These are phyloP conservation scores for Lolium rigidum DNA, from an alignment of 176 grass and related monocot genomes.

Conservation along the genomic window DNA sequence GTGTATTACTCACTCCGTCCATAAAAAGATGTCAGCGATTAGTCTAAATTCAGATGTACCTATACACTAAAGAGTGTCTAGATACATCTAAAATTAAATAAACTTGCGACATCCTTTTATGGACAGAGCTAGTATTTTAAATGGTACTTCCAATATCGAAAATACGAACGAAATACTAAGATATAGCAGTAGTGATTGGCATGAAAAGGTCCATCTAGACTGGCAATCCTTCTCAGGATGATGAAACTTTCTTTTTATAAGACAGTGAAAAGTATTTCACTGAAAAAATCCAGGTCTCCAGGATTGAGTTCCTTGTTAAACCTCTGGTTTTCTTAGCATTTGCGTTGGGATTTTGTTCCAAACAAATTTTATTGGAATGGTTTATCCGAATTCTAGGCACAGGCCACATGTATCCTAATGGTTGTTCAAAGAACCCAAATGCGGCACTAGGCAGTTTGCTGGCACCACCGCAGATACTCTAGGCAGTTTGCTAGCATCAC, in stretches of 20 bases:
- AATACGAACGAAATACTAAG: constrained; percentile 11
- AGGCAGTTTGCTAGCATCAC: constrained; percentile 1
- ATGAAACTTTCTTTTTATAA: no score
- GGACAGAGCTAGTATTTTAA: neutral
- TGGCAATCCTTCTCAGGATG: no score
- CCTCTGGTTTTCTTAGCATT: constrained; percentile 1
- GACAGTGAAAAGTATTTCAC: no score
- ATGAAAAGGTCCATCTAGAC: neutral
- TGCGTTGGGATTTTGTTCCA: neutral
- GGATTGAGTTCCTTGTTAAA: neutral
- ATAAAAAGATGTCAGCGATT: no score
- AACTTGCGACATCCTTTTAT: no score
- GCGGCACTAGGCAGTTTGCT: constrained; percentile 16
- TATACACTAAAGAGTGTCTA: no score
- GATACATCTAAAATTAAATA: no score
- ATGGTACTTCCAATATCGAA: neutral
- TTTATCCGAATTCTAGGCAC: neutral
- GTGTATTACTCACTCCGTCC: no score
- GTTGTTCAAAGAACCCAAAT: constrained; percentile 1
- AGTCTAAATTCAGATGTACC: no score
- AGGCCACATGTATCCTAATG: neutral
- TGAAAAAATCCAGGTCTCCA: no score
- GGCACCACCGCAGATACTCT: neutral
- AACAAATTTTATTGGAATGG: neutral
- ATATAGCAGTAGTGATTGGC: neutral